Evolutionary conservation across 306 rosid species (phyloP), one percentile per base, ranked within the genome.

Genomic region (Cicer chorassanicum): DNA sequence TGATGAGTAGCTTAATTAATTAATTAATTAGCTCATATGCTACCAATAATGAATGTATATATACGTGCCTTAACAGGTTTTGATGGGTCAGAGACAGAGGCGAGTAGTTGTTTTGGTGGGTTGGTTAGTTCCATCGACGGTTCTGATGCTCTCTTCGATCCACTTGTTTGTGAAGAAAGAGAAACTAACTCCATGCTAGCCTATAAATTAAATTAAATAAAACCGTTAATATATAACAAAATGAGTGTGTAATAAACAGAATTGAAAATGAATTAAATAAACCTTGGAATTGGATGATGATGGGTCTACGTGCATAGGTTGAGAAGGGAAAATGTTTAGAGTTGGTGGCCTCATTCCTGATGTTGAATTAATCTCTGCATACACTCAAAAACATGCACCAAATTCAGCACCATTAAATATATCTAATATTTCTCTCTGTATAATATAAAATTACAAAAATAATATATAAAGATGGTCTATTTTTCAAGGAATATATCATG

Each of bases 311-410:
- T 90, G 93, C 99, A 95, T 95, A 72, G 99, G 99, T 81, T 88
- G 90, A 19, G 99, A 95, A 15, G 99, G 99, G 79, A 95, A 95
- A 76, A 95, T 95, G 83, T 95, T 95, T 83, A 95, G 85, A 77
- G 98, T 95, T 2, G 98, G 91, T 72, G 93, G 99, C 84, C 95
- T 90, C 93, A 89, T 90, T 69, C 93, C 91, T 8, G 88, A 82
- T 65, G 80, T 76, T 53, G 80, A 81, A 67, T 78, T 82, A 4
- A 29, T 29, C 69, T 85, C 96, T 86, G 90, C 63, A 29, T 61
- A 49, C 19, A 65, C 3, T 6, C 57, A 81, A 18, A 60, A 29
- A 60, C 80, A 85, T 71, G 59, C 69, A 74, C 65, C 15, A 74
- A 84, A 75, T 65, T 72, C 60, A 77, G 14, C 50, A 72, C 1